Evolutionary conservation across 148 eudicot species (phyloP), one percentile per base, ranked within the genome.

Genomic region (Heliosperma pusillum): DNA sequence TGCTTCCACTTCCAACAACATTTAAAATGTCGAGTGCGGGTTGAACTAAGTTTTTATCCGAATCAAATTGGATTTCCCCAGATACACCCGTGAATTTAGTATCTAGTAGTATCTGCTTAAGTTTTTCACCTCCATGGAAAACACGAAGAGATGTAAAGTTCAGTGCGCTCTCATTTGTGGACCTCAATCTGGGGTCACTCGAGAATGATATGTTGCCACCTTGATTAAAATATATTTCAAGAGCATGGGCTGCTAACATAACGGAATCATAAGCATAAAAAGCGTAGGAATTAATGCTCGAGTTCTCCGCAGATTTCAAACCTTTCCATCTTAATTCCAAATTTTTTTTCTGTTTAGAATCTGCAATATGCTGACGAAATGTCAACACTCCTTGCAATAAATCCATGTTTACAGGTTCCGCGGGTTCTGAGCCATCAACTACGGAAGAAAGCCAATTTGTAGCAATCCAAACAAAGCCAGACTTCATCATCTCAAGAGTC

Each of bases 241-340:
- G 91, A 69, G 97, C 93, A 47, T 63, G 85, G 17, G 98, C 97
- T 56, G 93, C 82, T 61, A 88, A 62, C 97, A 92, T 89, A 25
- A 93, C 89, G 24, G 97, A 84, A 83, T 93, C 98, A 81, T 93
- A 93, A 69, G 98, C 97, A 76, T 88, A 93, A 20, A 91, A 83
- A 11, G 97, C 89, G 72, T 89, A 91, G 6, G 98, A 87, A 77
- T 86, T 91, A 42, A 88, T 81, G 55, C 80, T 83, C 4, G 83
- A 77, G 20, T 83, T 82, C 53, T 80, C 84, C 40, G 74, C 83
- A 73, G 79, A 71, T 67, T 85, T 90, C 50, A 86, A 70, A 20
- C 61, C 70, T 76, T 83, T 85, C 94, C 94, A 93, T 63, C 83
- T 74, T 47, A 88, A 78, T 29, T 69, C 69, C 74, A 88, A 86